Base-by-base conservation (phyloP, 1,284 basidiomycete genomes). In the Moesziomyces antarcticus region DNA sequence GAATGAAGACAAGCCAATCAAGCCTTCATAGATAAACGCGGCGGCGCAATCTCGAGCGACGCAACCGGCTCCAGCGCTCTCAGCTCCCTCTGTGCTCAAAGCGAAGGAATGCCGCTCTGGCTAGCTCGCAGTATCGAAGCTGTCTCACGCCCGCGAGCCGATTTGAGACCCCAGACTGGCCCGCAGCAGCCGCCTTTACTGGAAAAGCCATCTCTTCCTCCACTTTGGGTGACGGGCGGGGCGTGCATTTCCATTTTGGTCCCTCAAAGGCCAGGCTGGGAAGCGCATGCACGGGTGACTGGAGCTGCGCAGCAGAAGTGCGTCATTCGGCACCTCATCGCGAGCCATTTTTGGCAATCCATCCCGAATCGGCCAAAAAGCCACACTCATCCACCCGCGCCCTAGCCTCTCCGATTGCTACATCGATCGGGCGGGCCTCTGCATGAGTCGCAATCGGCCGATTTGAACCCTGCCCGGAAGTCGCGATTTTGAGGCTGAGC, bases 291-390 rank as follows among this genome's bases (percentile, higher is more conserved):
- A 40, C 37, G 18, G 18, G 45, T 35, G 42, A 46, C 44, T 52
- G n/a, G 21, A 22, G 25, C 37, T 27, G 21, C 33, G 40, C 50
- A 55, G 64, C 58, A 67, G 37, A 50, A 48, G 46, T 67, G 64
- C 64, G 64, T 67, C 64, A 67, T 67, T 40, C 44, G 46, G 55
- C 58, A 53, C 58, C 44, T n/a, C 30, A 49, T 45, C 35, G 37
- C 44, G 56, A 57, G 47, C 47, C 42, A 61, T 45, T 50, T 51
- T 50, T 45, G 43, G 56, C 48, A 51, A 40, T 33, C 2, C 6
- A 27, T 27, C 46, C 50, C 13, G 14, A 13, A 22, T 45, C 21
- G 9, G n/a, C 16, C 3, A 9, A 9, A 33, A 33, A 16, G 37
- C 16, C 37, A 40, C 14, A 3, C 10, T 2, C 35, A 18, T 16